A percentile compares a stretch with the other conserved stretches of the same genome.
These are phyloP conservation scores for Boeremia lycopersici DNA, from an alignment of 2,329 filamentous ascomycete species.

Conservation along the genomic window DNA sequence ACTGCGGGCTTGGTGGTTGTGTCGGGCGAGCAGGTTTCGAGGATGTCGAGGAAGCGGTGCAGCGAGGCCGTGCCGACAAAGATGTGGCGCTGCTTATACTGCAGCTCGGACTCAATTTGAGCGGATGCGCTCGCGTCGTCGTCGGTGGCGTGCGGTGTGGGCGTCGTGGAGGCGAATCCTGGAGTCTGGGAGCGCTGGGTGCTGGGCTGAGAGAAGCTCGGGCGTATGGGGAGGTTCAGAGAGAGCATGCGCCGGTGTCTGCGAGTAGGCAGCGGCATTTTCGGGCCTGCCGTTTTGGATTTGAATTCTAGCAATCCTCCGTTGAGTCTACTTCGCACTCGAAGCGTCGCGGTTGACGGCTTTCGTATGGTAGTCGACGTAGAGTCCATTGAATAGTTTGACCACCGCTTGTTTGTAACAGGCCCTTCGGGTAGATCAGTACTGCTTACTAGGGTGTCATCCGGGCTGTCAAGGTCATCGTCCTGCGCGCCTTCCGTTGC, in stretches of 20 bases:
- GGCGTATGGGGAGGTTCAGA: conserved; percentile 25
- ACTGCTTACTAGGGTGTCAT: neutral
- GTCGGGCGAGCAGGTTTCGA: conserved; percentile 28
- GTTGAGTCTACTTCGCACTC: conserved; percentile 16
- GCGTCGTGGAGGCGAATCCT: conserved; percentile 7
- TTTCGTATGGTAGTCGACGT: neutral
- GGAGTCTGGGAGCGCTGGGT: neutral
- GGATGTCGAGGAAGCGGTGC: conserved; percentile 35
- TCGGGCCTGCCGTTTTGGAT: conserved; percentile 19
- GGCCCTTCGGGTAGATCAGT: neutral
- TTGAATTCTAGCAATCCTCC: conserved; percentile 31
- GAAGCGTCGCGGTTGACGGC: neutral
- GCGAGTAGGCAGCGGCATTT: conserved; percentile 10
- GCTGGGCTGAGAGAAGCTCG: neutral
- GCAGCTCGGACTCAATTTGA: conserved; percentile 33
- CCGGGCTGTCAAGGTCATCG: neutral
- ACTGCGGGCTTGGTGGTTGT: conserved; percentile 29
- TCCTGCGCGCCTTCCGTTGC: neutral
- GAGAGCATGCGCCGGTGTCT: conserved; percentile 30
- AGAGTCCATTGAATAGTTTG: neutral
- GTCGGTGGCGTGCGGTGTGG: conserved; percentile 4
- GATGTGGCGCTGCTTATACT: conserved; percentile 44
- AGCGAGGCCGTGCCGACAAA: conserved; percentile 43
- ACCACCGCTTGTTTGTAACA: neutral
- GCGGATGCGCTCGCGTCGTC: conserved; percentile 2